Evolutionary conservation across 2,329 filamentous ascomycete genomes (phyloP).

Genomic region (Trichoderma pleuroti): DNA sequence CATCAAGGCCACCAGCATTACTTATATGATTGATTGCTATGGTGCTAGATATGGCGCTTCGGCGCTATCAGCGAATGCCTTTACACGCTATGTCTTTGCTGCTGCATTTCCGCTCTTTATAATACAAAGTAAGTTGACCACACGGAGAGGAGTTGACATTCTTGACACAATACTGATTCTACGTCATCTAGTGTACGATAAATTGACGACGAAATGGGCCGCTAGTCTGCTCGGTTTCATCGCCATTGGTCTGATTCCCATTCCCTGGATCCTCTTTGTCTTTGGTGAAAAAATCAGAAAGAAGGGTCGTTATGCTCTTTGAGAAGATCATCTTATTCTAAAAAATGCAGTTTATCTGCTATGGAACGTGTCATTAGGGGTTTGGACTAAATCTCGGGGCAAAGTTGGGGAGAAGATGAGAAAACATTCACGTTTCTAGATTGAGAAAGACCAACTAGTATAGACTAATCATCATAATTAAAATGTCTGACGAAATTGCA

Average conservation of each 20-base stretch:
- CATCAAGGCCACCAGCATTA: conserved; percentile 14
- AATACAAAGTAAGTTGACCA: conserved; percentile 22
- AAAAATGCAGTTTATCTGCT: not conserved
- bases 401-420: not conserved
- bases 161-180: not conserved
- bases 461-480: not conserved
- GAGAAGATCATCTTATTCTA: not conserved
- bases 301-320: not conserved
- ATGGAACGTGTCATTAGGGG: not conserved
- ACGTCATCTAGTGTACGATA: conserved; percentile 20
- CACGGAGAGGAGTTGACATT: no score
- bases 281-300: conserved; percentile 13
- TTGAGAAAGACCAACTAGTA: not conserved
- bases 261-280: conserved; percentile 23
- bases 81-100: conserved; percentile 41
- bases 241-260: conserved; percentile 20
- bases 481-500: not conserved
- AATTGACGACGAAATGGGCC: conserved; percentile 19
- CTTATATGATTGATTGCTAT: conserved; percentile 24
- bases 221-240: conserved; percentile 25
- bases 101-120: conserved; percentile 45
- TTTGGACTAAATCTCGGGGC: not conserved
- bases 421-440: not conserved
- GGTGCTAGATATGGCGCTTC: conserved; percentile 20
- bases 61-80: conserved; percentile 40